phyloP scores from a whole-genome alignment of 1,139 yeast genomes.

The Yamadazyma siamensis region DNA sequence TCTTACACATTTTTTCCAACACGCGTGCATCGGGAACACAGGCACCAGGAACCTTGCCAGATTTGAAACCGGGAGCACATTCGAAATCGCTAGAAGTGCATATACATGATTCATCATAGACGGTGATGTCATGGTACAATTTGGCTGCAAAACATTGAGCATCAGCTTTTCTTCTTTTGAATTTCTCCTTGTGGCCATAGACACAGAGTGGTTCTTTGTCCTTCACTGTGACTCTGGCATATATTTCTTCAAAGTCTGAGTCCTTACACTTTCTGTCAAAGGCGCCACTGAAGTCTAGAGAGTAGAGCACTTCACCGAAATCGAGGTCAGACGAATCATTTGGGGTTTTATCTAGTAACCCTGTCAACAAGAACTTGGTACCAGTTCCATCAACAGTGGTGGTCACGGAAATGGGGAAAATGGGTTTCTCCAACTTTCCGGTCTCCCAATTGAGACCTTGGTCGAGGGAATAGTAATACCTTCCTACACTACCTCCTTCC shows the following conservation, averaged over 20 bases:
- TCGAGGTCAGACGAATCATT: slow-evolving; percentile 12
- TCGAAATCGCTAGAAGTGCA: slow-evolving; percentile 71
- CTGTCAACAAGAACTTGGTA: slow-evolving; percentile 54
- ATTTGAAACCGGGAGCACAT: slow-evolving; percentile 59
- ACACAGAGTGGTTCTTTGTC: slow-evolving; percentile 60
- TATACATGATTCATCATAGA: slow-evolving; percentile 57
- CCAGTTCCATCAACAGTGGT: slow-evolving; percentile 79
- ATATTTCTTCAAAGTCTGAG: slow-evolving; percentile 68
- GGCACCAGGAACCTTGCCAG: slow-evolving; percentile 27
- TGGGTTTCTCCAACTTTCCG: slow-evolving; percentile 43
- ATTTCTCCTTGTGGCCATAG: slow-evolving; percentile 69
- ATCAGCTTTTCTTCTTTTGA: slow-evolving; percentile 63
- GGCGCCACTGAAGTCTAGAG: slow-evolving; percentile 58
- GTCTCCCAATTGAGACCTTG: slow-evolving; percentile 69
- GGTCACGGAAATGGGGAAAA: slow-evolving; percentile 46
- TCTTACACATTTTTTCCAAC: slow-evolving; percentile 26
- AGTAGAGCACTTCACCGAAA: slow-evolving; percentile 25
- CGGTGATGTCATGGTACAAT: slow-evolving; percentile 55
- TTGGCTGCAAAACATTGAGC: slow-evolving; percentile 68
- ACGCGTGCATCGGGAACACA: slow-evolving; percentile 53
- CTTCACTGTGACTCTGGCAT: slow-evolving; percentile 47
- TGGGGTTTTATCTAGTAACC: slow-evolving; percentile 28
- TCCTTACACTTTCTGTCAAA: slow-evolving; percentile 48
- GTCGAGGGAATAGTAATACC: slow-evolving; percentile 62
- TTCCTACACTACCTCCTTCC: slow-evolving; percentile 16